Conservation (phyloP, 805 yeast genomes). For the Clavispora carvajalis region DNA sequence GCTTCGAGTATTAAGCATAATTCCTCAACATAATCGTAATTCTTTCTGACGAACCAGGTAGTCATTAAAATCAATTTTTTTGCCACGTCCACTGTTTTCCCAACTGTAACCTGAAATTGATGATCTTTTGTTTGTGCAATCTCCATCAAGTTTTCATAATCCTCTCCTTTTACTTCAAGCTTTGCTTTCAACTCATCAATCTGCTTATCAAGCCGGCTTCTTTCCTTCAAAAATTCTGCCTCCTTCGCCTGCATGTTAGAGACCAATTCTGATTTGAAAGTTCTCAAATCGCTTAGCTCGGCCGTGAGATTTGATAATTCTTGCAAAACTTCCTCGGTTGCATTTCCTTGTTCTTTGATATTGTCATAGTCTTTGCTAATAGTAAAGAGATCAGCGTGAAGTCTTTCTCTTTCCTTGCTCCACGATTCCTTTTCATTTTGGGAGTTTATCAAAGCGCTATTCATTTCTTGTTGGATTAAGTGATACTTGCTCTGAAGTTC, state of each 20-base stretch:
- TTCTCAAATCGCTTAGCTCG: constrained; percentile 18
- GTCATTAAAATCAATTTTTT: constrained; percentile 2
- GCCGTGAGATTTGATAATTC: constrained; percentile 4
- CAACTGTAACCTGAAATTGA: neutral
- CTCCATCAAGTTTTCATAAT: constrained; percentile 39
- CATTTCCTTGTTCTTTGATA: neutral
- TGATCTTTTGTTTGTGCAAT: constrained; percentile 22
- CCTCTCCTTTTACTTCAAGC: constrained; percentile 43
- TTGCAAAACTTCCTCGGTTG: neutral
- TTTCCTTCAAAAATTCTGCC: constrained; percentile 50
- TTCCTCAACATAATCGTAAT: constrained; percentile 30
- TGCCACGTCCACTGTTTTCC: neutral
- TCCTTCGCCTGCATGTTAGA: constrained; percentile 68
- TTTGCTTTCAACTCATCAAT: constrained; percentile 38
- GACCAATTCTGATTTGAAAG: constrained; percentile 56
- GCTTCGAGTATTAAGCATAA: constrained; percentile 60
- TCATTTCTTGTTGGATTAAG: neutral
- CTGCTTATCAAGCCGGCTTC: constrained; percentile 45
- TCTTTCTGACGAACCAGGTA: neutral
- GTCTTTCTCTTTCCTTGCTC: neutral
- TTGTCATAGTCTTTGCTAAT: neutral
- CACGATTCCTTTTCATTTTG: neutral
- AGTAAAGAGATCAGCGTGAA: neutral
- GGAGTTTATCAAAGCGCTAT: neutral
- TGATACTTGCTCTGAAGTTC: neutral